Percentiles rank a stretch among this genome's conserved stretches.
Evolutionary conservation across 2,329 filamentous ascomycete genomes (phyloP).

Genomic region (Fusarium subtropicale): DNA sequence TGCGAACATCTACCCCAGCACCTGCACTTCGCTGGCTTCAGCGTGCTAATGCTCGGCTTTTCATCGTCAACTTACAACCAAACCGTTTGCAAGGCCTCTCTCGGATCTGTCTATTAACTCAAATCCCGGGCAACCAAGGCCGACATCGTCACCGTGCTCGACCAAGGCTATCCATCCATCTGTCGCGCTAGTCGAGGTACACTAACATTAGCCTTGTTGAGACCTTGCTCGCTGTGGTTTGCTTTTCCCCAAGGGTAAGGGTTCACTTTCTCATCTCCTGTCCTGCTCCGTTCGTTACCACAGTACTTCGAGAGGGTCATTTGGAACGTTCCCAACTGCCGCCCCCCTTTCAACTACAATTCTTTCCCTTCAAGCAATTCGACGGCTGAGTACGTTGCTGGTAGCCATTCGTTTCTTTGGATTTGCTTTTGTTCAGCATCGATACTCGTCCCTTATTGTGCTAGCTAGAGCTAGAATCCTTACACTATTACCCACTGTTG

Average conservation of each 20-base stretch:
- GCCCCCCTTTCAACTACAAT: constrained; percentile 42
- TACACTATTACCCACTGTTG: constrained; percentile 28
- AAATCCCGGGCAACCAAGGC: constrained; percentile 36
- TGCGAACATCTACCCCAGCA: constrained; percentile 31
- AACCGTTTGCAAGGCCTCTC: constrained; percentile 33
- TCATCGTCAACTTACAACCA: constrained; percentile 19
- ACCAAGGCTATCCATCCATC: constrained; percentile 35
- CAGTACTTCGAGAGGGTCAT: constrained; percentile 36
- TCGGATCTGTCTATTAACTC: constrained; percentile 39
- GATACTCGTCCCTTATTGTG: constrained; percentile 22
- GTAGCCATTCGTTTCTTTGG: constrained; percentile 20
- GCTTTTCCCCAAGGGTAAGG: constrained; percentile 46
- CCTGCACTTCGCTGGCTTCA: constrained; percentile 23
- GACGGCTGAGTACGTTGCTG: constrained; percentile 40
- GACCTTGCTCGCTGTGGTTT: constrained; percentile 42
- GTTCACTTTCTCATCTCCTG: constrained; percentile 46
- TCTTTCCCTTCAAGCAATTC: constrained; percentile 36
- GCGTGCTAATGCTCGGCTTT: constrained; percentile 25
- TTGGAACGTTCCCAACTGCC: constrained; percentile 36
- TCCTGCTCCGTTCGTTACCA: constrained; percentile 43
- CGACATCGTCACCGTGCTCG: constrained; percentile 45
- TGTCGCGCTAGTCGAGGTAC: constrained; percentile 41
- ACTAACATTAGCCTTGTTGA: constrained; percentile 37
- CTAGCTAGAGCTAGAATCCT: constrained; percentile 22
- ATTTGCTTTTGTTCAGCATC: constrained; percentile 23